Conservation (phyloP, 2,329 filamentous ascomycete species). For the Cadophora sp. region DNA sequence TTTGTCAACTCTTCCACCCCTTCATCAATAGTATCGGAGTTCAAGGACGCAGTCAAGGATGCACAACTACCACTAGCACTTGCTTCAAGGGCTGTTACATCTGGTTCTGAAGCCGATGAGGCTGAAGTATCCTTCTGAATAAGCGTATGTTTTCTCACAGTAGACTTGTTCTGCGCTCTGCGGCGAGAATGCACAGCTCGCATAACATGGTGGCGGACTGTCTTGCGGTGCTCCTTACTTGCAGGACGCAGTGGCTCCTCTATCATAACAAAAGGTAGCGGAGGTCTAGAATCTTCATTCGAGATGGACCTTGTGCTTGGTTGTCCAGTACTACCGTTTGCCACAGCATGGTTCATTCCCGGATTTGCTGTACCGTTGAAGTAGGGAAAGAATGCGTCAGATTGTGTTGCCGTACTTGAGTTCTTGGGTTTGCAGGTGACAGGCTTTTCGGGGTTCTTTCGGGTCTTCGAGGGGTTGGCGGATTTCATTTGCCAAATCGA, state of each 20-base stretch:
- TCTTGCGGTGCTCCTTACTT: slow-evolving; percentile 17
- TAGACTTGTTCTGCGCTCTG: slow-evolving; percentile 16
- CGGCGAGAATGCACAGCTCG: slow-evolving; percentile 13
- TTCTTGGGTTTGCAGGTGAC: background rate
- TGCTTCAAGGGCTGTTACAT: background rate
- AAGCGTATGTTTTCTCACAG: slow-evolving; percentile 2
- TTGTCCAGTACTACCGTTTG: too few relatives aligned
- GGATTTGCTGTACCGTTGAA: background rate
- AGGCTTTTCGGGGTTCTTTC: background rate
- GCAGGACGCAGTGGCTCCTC: slow-evolving; percentile 19
- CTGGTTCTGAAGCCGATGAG: background rate
- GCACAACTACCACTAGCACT: background rate
- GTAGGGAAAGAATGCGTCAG: background rate
- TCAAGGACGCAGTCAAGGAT: background rate
- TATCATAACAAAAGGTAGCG: slow-evolving; percentile 21
- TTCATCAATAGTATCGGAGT: background rate
- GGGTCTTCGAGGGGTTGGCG: background rate
- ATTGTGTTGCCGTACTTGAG: background rate
- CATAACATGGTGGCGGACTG: slow-evolving; percentile 25
- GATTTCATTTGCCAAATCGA: slow-evolving; percentile 10
- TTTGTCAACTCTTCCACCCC: background rate
- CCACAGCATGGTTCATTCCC: background rate
- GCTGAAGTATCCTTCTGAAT: slow-evolving; percentile 5
- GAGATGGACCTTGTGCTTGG: background rate
- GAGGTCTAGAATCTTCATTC: background rate